Conservation (phyloP, 2,329 filamentous ascomycete genomes). For the Fusarium transvaalense region DNA sequence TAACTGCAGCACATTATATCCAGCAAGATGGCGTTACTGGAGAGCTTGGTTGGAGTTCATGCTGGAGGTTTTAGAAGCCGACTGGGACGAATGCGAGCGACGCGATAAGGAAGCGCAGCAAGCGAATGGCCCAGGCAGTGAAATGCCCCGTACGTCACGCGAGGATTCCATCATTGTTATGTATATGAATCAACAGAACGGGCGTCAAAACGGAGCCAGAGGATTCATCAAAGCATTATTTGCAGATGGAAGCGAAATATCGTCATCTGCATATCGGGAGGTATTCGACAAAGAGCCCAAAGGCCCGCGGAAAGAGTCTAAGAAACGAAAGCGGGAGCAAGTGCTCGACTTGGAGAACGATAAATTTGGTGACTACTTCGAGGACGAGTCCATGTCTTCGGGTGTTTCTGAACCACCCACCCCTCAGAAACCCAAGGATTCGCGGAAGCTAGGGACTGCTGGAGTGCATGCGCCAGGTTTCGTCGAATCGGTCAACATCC, state of each 20-base stretch:
- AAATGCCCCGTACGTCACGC: constrained; percentile 53
- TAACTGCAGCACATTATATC: constrained; percentile 82
- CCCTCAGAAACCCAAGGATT: constrained; percentile 55
- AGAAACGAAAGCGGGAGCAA: constrained; percentile 63
- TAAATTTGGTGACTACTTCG: constrained; percentile 71
- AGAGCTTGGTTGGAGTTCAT: constrained; percentile 83
- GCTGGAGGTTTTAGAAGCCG: constrained; percentile 79
- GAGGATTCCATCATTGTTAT: constrained; percentile 69
- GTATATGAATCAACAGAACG: constrained; percentile 65
- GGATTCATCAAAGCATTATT: constrained; percentile 75
- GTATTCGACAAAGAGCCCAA: constrained; percentile 74
- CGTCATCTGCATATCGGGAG: constrained; percentile 69
- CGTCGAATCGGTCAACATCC: constrained; percentile 69
- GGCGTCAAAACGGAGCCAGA: constrained; percentile 61
- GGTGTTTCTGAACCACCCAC: constrained; percentile 62
- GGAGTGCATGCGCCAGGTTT: constrained; percentile 48
- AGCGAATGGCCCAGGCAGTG: constrained; percentile 37
- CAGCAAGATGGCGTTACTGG: constrained; percentile 85
- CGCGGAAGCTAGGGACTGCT: constrained; percentile 36
- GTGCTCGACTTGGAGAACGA: constrained; percentile 70
- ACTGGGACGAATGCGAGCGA: constrained; percentile 71
- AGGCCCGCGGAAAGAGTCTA: constrained; percentile 56
- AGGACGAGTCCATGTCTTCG: constrained; percentile 66
- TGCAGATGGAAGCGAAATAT: constrained; percentile 70
- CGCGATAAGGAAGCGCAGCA: constrained; percentile 57